Conservation (phyloP, 169 alveolate genomes). For the Cryptosporidium parvum region DNA sequence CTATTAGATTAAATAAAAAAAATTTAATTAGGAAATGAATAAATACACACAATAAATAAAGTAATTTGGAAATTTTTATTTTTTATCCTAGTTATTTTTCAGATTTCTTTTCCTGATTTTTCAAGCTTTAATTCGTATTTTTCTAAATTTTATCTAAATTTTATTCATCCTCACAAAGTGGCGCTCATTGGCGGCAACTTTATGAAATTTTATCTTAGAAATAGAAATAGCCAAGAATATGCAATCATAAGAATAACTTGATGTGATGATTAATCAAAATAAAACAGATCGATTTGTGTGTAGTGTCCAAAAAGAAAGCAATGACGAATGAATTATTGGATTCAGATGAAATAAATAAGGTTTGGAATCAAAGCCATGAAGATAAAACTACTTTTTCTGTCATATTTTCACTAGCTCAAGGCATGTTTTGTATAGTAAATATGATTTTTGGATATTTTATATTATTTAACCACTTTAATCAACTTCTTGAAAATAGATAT, state of each 20-base stretch:
- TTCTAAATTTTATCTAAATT: too few species aligned
- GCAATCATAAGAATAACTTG: not conserved
- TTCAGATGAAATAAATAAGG: not conserved
- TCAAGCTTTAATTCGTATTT: not conserved
- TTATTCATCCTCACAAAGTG: not conserved
- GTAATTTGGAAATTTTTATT: not conserved
- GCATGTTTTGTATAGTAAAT: conserved; percentile 22
- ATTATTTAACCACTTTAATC: conserved; percentile 5
- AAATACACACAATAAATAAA: too few species aligned
- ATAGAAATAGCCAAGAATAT: too few species aligned
- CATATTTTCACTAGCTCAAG: not conserved
- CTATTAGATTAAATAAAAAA: not conserved
- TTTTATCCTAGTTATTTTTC: too few species aligned
- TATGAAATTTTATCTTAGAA: too few species aligned
- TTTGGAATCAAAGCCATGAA: conserved; percentile 38
- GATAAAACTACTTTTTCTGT: conserved; percentile 13
- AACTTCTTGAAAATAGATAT: not conserved
- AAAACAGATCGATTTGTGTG: not conserved
- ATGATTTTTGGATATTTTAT: conserved; percentile 50
- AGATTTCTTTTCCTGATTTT: not conserved
- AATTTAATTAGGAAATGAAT: not conserved
- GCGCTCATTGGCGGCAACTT: not conserved
- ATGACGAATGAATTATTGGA: too few species aligned
- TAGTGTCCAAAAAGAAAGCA: not conserved
- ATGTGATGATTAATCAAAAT: not conserved